Percentiles rank a stretch among this genome's conserved stretches.
phyloP scores from a whole-genome alignment of 148 eudicot genomes.

The Cornus suecica region DNA sequence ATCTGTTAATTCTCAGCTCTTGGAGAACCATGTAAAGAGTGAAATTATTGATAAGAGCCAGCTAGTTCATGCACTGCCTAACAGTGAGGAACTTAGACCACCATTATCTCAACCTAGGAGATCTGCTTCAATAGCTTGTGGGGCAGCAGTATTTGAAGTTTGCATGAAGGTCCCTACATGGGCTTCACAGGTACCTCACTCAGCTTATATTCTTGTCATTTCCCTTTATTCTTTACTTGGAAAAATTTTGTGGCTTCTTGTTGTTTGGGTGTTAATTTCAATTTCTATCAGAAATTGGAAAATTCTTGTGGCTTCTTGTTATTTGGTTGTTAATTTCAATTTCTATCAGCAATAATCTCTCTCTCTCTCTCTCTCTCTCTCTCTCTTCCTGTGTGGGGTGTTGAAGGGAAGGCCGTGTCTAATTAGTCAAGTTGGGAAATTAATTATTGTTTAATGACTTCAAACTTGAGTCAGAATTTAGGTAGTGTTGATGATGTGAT shows the following conservation, averaged over 20 bases:
- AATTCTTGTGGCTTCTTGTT: background rate
- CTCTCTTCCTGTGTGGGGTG: too few species aligned
- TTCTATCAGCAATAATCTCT: background rate
- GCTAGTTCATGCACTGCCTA: slow-evolving; percentile 55
- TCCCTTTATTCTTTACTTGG: background rate
- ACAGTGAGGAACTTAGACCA: slow-evolving; percentile 43
- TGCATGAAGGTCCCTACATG: slow-evolving; percentile 85
- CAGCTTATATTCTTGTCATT: background rate
- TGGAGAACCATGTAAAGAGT: slow-evolving; percentile 92
- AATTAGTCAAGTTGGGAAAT: background rate
- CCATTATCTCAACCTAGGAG: slow-evolving; percentile 70
- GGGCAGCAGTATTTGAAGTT: slow-evolving; percentile 84
- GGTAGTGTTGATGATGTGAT: background rate
- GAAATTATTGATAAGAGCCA: slow-evolving; percentile 78
- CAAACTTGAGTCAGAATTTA: background rate
- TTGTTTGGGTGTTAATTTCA: background rate
- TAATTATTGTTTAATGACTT: slow-evolving; percentile 1
- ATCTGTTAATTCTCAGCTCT: slow-evolving; percentile 36
- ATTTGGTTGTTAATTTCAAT: background rate
- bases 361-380: too few species aligned
- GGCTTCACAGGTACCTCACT: slow-evolving; percentile 76
- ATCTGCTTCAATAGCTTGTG: slow-evolving; percentile 88
- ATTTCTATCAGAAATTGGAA: background rate
- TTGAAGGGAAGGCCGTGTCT: too few species aligned
- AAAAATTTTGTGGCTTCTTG: background rate